Conservation (phyloP, 345 rosid genomes). For the Erysimum cheiranthoides region DNA sequence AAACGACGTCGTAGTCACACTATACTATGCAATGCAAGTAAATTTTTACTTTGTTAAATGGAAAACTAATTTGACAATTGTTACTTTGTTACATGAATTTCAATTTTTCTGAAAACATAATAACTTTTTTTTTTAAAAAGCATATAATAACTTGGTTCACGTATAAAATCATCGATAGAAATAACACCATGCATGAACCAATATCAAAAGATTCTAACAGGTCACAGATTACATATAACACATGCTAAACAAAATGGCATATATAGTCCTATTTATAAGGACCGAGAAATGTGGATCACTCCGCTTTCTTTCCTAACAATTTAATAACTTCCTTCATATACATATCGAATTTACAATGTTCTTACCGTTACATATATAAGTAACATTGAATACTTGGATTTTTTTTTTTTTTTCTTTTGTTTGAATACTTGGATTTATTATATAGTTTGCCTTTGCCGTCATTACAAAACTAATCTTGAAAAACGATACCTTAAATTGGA, state of each 20-base stretch:
- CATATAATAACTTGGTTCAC: not conserved
- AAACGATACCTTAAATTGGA: slow-evolving; percentile 39
- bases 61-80: too few relatives aligned
- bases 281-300: slow-evolving; percentile 41
- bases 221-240: not conserved
- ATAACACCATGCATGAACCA: slow-evolving; percentile 7
- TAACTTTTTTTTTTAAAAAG: too few relatives aligned
- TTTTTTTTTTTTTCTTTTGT: too few relatives aligned
- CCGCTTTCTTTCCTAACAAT: not conserved
- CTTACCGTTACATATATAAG: not conserved
- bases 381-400: not conserved
- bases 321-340: not conserved
- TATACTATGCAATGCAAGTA: too few relatives aligned
- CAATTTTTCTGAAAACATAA: not conserved
- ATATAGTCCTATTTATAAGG: slow-evolving; percentile 12
- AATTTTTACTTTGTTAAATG: too few relatives aligned
- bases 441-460: not conserved
- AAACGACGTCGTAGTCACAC: too few relatives aligned
- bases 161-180: not conserved
- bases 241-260: slow-evolving; percentile 33
- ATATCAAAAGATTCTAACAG: slow-evolving; percentile 15
- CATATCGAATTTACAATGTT: not conserved
- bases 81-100: not conserved
- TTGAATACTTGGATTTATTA: not conserved
- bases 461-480: slow-evolving; percentile 27